Evolutionary conservation across 2,329 filamentous ascomycete species (phyloP).

Genomic region (Fusarium chuoi): DNA sequence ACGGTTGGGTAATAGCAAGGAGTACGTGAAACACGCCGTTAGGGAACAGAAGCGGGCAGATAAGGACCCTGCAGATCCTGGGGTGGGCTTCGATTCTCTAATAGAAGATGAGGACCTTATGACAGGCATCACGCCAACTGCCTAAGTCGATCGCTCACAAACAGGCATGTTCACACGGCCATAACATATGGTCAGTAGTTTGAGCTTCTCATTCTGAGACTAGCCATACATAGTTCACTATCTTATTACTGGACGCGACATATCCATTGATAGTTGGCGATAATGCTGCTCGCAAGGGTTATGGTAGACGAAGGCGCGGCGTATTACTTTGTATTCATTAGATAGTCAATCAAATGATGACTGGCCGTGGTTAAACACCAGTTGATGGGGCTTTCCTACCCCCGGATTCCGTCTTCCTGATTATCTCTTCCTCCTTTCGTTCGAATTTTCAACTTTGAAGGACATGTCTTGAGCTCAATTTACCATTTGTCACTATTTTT

Average conservation of each 20-base stretch:
- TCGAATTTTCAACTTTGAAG: background rate
- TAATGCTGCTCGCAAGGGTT: conserved; percentile 2
- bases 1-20: conserved; percentile 64
- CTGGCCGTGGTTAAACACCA: background rate
- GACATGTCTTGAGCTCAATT: background rate
- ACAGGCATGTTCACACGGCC: background rate
- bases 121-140: conserved; percentile 54
- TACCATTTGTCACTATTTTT: background rate
- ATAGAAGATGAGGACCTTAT: conserved; percentile 72
- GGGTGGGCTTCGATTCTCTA: conserved; percentile 56
- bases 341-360: conserved; percentile 5
- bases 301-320: conserved; percentile 20
- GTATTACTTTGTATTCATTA: background rate
- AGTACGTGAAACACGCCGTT: conserved; percentile 62
- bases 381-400: background rate
- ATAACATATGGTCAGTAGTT: background rate
- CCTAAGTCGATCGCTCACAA: background rate
- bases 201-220: background rate
- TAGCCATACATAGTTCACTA: background rate
- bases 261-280: background rate
- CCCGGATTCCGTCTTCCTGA: background rate
- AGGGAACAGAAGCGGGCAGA: conserved; percentile 59
- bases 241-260: background rate
- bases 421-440: background rate
- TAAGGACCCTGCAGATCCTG: conserved; percentile 53